Percentiles rank a stretch among this genome's conserved stretches.
Evolutionary conservation across 106 monocot species (phyloP).

Genomic region (Allium cepa): DNA sequence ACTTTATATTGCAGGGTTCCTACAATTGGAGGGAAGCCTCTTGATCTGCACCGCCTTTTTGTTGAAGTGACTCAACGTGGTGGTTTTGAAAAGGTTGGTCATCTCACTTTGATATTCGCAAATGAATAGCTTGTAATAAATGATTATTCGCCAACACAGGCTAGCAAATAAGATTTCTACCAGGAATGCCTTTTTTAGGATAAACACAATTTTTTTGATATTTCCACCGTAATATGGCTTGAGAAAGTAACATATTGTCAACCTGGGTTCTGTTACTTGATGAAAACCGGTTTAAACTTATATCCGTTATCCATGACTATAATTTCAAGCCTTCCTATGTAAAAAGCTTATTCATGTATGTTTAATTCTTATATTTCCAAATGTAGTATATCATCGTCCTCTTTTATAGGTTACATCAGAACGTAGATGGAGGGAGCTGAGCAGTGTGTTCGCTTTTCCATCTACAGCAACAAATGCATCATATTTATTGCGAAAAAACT

Average conservation of each 20-base stretch:
- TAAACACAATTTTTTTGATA: not conserved
- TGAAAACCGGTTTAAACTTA: not conserved
- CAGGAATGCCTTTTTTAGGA: not conserved
- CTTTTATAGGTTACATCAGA: slow-evolving; percentile 13
- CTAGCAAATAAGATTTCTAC: not conserved
- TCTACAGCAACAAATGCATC: slow-evolving; percentile 21
- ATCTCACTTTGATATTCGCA: not conserved
- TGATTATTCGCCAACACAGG: not conserved
- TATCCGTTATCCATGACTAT: not conserved
- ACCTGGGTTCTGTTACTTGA: not conserved
- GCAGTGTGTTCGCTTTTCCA: slow-evolving; percentile 18
- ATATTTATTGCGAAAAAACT: slow-evolving; percentile 22
- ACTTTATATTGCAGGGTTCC: slow-evolving; percentile 12
- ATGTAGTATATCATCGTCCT: no score
- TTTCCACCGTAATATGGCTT: not conserved
- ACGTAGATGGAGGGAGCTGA: slow-evolving; percentile 16
- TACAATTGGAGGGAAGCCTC: slow-evolving; percentile 17
- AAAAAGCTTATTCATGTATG: not conserved
- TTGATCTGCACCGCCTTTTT: slow-evolving; percentile 15
- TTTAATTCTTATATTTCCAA: not conserved
- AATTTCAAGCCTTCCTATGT: not conserved
- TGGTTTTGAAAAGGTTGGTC: slow-evolving; percentile 6
- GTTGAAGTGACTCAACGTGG: slow-evolving; percentile 21
- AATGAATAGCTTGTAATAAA: not conserved
- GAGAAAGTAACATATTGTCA: not conserved